Percentiles rank a stretch among this genome's conserved stretches.
Conservation (phyloP, 495 filamentous ascomycete species). For the Tetracladium marchalianum region DNA sequence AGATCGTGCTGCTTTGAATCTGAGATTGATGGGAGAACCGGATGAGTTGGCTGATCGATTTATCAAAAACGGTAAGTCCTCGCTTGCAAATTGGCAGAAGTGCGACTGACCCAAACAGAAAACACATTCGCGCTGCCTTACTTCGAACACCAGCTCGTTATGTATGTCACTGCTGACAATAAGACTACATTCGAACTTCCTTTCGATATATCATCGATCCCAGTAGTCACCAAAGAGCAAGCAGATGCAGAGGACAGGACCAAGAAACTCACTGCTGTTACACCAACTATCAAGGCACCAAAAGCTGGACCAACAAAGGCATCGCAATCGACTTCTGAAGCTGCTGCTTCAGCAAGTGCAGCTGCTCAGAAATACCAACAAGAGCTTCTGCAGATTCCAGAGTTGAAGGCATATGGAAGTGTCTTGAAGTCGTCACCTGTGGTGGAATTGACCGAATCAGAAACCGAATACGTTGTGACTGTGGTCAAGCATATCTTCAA, state of each 20-base stretch:
- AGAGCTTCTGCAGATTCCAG: constrained; percentile 78
- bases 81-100: constrained; percentile 21
- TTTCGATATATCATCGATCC: constrained; percentile 84
- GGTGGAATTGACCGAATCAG: constrained; percentile 89
- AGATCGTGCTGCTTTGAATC: constrained; percentile 87
- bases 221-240: constrained; percentile 92
- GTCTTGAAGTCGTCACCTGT: constrained; percentile 81
- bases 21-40: constrained; percentile 78
- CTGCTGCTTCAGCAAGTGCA: constrained; percentile 59
- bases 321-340: constrained; percentile 56
- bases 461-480: constrained; percentile 93
- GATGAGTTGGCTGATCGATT: constrained; percentile 77
- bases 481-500: constrained; percentile 97
- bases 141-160: constrained; percentile 94
- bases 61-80: constrained; percentile 73
- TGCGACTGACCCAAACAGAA: constrained; percentile 32
- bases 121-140: constrained; percentile 88
- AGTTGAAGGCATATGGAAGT: constrained; percentile 77
- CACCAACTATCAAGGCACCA: constrained; percentile 90
- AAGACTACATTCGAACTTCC: constrained; percentile 74
- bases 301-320: constrained; percentile 73
- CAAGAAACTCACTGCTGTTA: constrained; percentile 86
- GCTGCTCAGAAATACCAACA: constrained; percentile 79
- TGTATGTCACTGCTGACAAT: constrained; percentile 89
- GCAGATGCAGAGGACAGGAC: constrained; percentile 94